Conservation (phyloP, 78 protist genomes). For the Dictyostelium purpureum region DNA sequence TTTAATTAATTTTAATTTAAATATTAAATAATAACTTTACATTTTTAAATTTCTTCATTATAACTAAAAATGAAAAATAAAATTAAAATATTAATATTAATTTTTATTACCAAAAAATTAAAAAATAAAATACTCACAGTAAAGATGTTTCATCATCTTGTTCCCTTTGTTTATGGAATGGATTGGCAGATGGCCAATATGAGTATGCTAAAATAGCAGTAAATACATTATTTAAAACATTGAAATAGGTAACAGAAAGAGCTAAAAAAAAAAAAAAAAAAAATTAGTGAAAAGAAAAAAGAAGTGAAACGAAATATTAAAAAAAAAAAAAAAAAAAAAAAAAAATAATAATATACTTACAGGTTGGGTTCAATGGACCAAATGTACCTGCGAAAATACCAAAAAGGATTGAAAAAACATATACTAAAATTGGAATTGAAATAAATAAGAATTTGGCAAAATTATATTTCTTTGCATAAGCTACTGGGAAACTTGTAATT, state of each 20-base stretch:
- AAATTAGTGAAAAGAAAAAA: too few relatives aligned
- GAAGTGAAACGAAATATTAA: background rate
- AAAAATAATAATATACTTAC: background rate
- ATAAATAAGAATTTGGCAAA: constrained; percentile 39
- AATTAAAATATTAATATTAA: background rate
- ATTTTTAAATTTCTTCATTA: background rate
- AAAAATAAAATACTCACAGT: background rate
- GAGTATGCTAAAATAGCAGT: constrained; percentile 28
- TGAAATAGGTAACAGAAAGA: constrained; percentile 23
- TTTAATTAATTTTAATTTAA: too few relatives aligned
- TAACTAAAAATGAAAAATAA: background rate
- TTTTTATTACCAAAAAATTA: too few relatives aligned
- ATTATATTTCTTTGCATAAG: background rate
- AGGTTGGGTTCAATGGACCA: constrained; percentile 66
- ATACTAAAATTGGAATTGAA: constrained; percentile 39
- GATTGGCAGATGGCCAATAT: constrained; percentile 59
- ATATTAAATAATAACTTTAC: too few relatives aligned
- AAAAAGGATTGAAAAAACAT: constrained; percentile 11
- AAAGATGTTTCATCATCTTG: background rate
- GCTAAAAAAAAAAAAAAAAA: constrained; percentile 4
- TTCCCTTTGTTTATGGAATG: background rate
- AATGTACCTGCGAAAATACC: constrained; percentile 78
- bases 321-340: background rate
- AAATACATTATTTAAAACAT: constrained; percentile 55
- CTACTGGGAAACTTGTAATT: constrained; percentile 16